A percentile compares a stretch with the other conserved stretches of the same genome.
These are phyloP conservation scores for Discostella stelligera DNA, from an alignment of 352 stramenopile genomes.

Conservation along the genomic window DNA sequence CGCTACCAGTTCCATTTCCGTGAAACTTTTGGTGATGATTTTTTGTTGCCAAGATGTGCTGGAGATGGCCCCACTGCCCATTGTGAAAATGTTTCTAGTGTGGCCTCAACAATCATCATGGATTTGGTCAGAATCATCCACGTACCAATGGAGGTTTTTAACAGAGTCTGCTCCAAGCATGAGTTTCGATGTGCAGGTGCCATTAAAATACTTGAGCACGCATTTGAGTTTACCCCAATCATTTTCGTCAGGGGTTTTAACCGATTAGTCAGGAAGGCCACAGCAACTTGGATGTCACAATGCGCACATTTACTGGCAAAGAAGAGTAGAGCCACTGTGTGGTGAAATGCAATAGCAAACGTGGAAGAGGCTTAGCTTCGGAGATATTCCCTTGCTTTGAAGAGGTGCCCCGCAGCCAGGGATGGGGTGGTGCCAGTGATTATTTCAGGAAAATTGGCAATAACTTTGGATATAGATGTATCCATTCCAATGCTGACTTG, in stretches of 20 bases:
- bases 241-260: slow-evolving; percentile 2
- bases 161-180: neutral
- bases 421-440: neutral
- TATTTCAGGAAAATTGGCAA: neutral
- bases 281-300: neutral
- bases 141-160: neutral
- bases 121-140: slow-evolving; percentile 6
- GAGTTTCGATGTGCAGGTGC: neutral
- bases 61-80: neutral
- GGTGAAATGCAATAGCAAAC: slow-evolving; percentile 1
- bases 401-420: slow-evolving; percentile 1
- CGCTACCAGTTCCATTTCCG: no score
- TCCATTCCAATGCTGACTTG: neutral
- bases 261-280: slow-evolving; percentile 4
- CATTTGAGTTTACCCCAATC: slow-evolving; percentile 8
- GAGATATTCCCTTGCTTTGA: slow-evolving; percentile 3
- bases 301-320: neutral
- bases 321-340: neutral
- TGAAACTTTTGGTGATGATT: no score
- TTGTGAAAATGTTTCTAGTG: neutral
- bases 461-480: neutral
- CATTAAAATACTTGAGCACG: slow-evolving; percentile 7
- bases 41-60: neutral
- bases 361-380: neutral
- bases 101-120: slow-evolving; percentile 2